phyloP scores from a whole-genome alignment of 257 asterid species.

The Salvia splendens region DNA sequence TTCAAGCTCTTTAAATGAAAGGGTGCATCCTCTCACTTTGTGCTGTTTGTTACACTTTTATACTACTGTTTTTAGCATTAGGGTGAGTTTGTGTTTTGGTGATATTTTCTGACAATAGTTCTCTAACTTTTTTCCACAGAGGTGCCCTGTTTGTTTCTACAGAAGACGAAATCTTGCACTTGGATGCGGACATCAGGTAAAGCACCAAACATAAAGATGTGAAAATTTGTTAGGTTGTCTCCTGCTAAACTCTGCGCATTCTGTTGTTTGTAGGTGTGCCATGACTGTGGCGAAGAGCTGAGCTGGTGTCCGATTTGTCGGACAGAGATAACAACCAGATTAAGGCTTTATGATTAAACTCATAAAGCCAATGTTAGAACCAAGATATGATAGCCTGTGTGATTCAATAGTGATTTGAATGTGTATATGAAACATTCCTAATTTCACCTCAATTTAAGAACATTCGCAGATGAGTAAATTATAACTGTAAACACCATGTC shows the following conservation, averaged over 20 bases:
- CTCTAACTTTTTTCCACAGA: constrained; percentile 34
- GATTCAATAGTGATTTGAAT: constrained; percentile 1
- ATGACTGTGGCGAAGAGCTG: constrained; percentile 45
- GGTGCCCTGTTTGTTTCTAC: constrained; percentile 50
- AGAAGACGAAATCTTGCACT: constrained; percentile 42
- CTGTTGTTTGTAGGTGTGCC: constrained; percentile 43
- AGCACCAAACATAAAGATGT: neutral
- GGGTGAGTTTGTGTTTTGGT: neutral
- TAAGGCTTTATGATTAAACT: constrained; percentile 44
- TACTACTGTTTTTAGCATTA: neutral
- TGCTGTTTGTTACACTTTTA: neutral
- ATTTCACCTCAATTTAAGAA: neutral
- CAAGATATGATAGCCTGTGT: constrained; percentile 2
- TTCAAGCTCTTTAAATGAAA: constrained; percentile 26
- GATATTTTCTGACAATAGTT: neutral
- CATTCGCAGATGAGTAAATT: neutral
- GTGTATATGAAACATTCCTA: constrained; percentile 1
- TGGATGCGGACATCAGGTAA: constrained; percentile 64
- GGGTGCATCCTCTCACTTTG: constrained; percentile 28
- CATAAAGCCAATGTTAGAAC: neutral
- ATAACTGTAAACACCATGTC: neutral
- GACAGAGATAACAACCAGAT: constrained; percentile 39
- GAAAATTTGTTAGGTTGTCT: neutral
- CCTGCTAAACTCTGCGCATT: neutral
- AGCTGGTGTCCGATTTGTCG: constrained; percentile 51